A percentile compares a stretch with the other conserved stretches of the same genome.
Evolutionary conservation across 805 yeast genomes (phyloP).

Genomic region (Lipomyces chichibuensis): DNA sequence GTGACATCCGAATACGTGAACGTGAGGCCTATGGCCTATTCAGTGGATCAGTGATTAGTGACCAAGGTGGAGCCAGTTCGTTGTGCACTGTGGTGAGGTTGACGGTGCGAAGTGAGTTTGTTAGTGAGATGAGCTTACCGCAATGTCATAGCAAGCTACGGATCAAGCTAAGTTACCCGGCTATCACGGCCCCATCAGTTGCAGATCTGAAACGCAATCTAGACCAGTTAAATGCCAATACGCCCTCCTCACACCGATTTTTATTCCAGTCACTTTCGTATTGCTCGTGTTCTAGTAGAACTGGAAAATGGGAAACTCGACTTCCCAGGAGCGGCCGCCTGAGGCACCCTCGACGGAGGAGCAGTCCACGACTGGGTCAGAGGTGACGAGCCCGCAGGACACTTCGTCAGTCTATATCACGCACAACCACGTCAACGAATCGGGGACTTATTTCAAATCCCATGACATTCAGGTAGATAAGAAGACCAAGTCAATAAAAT

Average conservation of each 20-base stretch:
- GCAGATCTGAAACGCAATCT: not conserved
- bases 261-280: not conserved
- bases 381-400: conserved; percentile 6
- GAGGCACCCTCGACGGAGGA: conserved; percentile 17
- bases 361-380: conserved; percentile 16
- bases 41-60: not conserved
- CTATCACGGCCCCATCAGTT: not conserved
- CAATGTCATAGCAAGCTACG: too few relatives aligned
- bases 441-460: not conserved
- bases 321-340: conserved; percentile 27
- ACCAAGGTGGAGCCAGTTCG: not conserved
- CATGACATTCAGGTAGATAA: not conserved
- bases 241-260: not conserved
- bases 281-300: not conserved
- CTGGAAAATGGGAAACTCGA: conserved; percentile 31
- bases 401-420: not conserved
- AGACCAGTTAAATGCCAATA: not conserved
- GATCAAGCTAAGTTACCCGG: not conserved
- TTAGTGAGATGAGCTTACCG: not conserved
- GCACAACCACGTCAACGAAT: not conserved
- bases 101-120: not conserved
- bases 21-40: not conserved
- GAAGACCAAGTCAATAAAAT: not conserved
- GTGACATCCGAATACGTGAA: not conserved
- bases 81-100: not conserved